A percentile compares a stretch with the other conserved stretches of the same genome.
phyloP scores from a whole-genome alignment of 2,329 filamentous ascomycete species.

The Rhynchosporium secalis region DNA sequence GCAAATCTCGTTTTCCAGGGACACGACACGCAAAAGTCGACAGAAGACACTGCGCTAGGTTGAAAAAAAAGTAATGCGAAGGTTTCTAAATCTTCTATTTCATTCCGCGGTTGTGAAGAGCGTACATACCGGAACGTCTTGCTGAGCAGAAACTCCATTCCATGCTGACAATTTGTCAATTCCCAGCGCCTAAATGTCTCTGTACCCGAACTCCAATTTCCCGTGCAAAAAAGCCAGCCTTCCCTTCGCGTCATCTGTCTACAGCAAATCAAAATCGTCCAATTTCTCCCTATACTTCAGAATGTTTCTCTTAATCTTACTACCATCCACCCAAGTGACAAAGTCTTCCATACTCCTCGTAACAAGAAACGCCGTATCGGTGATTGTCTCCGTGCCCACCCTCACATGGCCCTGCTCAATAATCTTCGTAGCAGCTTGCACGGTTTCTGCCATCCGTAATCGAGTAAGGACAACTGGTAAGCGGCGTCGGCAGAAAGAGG shows the following conservation, averaged over 20 bases:
- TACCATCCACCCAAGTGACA: constrained; percentile 92
- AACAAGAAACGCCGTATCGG: constrained; percentile 86
- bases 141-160: neutral
- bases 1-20: neutral
- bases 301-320: constrained; percentile 96
- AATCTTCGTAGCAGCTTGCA: constrained; percentile 80
- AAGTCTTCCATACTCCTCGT: constrained; percentile 92
- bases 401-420: constrained; percentile 94
- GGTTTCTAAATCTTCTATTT: neutral
- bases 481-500: constrained; percentile 79
- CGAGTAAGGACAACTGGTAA: constrained; percentile 90
- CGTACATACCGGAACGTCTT: neutral
- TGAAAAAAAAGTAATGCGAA: constrained; percentile 7
- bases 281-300: constrained; percentile 93
- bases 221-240: neutral
- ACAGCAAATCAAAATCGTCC: constrained; percentile 92
- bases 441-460: constrained; percentile 86
- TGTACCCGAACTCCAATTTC: constrained; percentile 8
- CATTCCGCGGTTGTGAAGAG: neutral
- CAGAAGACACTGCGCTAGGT: neutral
- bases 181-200: too few relatives aligned
- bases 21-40: neutral
- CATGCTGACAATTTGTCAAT: neutral
- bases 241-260: constrained; percentile 34
- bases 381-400: constrained; percentile 86